Evolutionary conservation across 83 land plant species (phyloP).

Genomic region (Picea abies): DNA sequence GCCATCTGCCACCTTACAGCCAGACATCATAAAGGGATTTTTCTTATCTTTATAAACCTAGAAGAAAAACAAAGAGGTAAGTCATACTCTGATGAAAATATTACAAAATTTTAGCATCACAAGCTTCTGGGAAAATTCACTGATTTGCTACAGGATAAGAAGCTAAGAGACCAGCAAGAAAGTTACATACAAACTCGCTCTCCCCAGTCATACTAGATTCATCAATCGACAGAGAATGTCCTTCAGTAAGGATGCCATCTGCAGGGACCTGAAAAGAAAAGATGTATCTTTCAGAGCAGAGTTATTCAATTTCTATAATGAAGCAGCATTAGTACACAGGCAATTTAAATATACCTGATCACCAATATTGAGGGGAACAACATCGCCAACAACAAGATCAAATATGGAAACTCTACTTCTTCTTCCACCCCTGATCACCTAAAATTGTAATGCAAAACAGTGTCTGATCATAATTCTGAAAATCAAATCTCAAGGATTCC

Average conservation of each 20-base stretch:
- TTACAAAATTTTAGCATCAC: background rate
- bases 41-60: constrained; percentile 76
- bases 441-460: background rate
- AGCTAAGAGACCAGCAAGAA: background rate
- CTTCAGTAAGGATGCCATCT: constrained; percentile 53
- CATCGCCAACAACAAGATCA: constrained; percentile 85
- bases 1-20: constrained; percentile 95
- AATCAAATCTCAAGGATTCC: no score
- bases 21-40: constrained; percentile 89
- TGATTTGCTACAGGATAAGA: no score
- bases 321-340: background rate
- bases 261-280: constrained; percentile 50
- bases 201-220: constrained; percentile 94
- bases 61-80: background rate
- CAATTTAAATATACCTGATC: constrained; percentile 57
- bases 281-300: no score
- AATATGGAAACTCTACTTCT: constrained; percentile 63
- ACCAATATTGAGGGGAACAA: constrained; percentile 80
- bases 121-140: background rate
- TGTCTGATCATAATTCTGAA: no score
- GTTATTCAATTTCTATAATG: no score
- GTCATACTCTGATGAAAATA: background rate
- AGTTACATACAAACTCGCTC: constrained; percentile 56
- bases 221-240: constrained; percentile 77
- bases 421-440: constrained; percentile 75